These are phyloP conservation scores for Calocybe indica DNA, from an alignment of 768 basidiomycete species.

Conservation along the genomic window DNA sequence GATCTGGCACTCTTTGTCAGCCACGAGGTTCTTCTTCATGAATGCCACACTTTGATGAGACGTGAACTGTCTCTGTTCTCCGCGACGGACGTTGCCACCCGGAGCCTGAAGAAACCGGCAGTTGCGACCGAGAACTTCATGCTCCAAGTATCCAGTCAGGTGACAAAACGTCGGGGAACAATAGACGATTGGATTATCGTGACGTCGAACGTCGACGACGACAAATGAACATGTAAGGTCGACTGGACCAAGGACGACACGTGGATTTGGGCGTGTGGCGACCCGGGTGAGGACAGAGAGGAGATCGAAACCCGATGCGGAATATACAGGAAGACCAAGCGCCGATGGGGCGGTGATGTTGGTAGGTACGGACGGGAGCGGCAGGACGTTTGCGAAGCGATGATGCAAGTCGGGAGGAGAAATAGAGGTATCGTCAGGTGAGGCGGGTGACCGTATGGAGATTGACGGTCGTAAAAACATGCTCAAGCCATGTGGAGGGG, in stretches of 20 bases:
- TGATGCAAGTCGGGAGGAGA: not conserved
- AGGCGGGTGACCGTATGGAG: too few species aligned
- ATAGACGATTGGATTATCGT: conserved; percentile 87
- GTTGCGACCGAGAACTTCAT: conserved; percentile 82
- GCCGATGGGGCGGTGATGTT: conserved; percentile 22
- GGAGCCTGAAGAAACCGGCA: conserved; percentile 91
- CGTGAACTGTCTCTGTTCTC: conserved; percentile 48
- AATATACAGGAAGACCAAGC: conserved; percentile 64
- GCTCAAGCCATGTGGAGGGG: not conserved
- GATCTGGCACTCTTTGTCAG: conserved; percentile 85
- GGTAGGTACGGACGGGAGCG: not conserved
- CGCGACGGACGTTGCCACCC: conserved; percentile 32
- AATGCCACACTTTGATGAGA: conserved; percentile 54
- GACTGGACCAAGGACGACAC: conserved; percentile 80
- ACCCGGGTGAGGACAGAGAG: conserved; percentile 78
- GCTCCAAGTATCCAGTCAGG: conserved; percentile 68
- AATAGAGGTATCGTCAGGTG: not conserved
- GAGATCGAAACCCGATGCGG: conserved; percentile 86
- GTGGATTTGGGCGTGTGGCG: conserved; percentile 65
- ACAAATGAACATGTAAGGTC: conserved; percentile 91
- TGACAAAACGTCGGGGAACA: conserved; percentile 79
- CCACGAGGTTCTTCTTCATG: conserved; percentile 58
- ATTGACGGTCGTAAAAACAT: too few species aligned
- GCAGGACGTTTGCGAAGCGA: not conserved
- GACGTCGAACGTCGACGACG: conserved; percentile 77